A percentile compares a stretch with the other conserved stretches of the same genome.
Conservation (phyloP, 2,329 filamentous ascomycete species). For the Calonectria montana region DNA sequence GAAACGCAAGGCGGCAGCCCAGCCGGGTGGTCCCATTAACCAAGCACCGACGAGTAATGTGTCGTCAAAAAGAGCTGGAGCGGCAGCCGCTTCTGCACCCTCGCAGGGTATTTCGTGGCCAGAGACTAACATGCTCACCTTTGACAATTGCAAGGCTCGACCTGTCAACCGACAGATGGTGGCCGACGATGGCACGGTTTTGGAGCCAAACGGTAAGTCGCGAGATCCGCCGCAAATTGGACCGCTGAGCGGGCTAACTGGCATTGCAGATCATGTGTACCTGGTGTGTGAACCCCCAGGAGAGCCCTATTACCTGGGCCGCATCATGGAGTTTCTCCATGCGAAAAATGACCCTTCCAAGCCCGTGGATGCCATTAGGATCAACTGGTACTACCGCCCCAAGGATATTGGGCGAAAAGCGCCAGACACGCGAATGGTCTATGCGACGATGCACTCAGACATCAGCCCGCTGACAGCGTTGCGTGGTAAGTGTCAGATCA, state of each 20-base stretch:
- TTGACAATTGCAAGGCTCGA: conserved; percentile 76
- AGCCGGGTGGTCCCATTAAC: conserved; percentile 38
- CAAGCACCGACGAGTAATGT: conserved; percentile 39
- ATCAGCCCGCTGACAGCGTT: conserved; percentile 91
- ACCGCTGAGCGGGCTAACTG: conserved; percentile 46
- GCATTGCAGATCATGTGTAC: conserved; percentile 80
- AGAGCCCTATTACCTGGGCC: conserved; percentile 96
- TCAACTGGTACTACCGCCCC: conserved; percentile 98
- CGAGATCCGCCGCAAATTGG: conserved; percentile 36
- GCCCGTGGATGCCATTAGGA: conserved; percentile 86
- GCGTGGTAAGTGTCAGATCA: conserved; percentile 92
- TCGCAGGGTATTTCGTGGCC: conserved; percentile 57
- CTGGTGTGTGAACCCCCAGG: conserved; percentile 97
- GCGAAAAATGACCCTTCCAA: conserved; percentile 77
- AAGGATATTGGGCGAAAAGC: conserved; percentile 95
- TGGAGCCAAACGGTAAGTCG: conserved; percentile 82
- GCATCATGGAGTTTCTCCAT: conserved; percentile 98
- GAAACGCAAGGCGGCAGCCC: conserved; percentile 82
- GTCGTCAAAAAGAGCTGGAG: conserved; percentile 35
- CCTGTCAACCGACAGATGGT: conserved; percentile 82
- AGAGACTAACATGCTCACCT: conserved; percentile 90
- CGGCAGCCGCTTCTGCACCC: conserved; percentile 42
- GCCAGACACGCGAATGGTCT: conserved; percentile 90
- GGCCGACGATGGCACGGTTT: conserved; percentile 89
- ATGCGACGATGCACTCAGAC: conserved; percentile 99